Percentiles rank a stretch among this genome's conserved stretches.
Evolutionary conservation across 495 filamentous ascomycete species (phyloP).

Genomic region (Amphirosellinia nigrospora): DNA sequence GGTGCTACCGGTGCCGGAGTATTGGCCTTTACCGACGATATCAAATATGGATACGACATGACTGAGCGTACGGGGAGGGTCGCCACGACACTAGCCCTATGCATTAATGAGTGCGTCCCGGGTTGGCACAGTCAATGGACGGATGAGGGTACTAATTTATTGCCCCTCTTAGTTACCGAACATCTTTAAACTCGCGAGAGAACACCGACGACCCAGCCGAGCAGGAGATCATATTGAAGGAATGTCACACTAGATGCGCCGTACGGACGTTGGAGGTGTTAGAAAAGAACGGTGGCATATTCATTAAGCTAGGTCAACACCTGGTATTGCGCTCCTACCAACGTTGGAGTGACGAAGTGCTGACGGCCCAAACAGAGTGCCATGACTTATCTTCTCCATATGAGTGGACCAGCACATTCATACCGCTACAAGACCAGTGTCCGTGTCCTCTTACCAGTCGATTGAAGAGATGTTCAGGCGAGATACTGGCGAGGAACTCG

Average conservation of each 20-base stretch:
- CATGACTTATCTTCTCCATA: slow-evolving; percentile 91
- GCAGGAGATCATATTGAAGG: slow-evolving; percentile 68
- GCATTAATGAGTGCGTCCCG: slow-evolving; percentile 84
- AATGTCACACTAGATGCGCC: slow-evolving; percentile 93
- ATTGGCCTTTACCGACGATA: slow-evolving; percentile 71
- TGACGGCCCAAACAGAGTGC: slow-evolving; percentile 63
- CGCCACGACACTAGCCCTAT: slow-evolving; percentile 73
- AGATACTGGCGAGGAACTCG: slow-evolving; percentile 82
- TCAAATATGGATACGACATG: slow-evolving; percentile 75
- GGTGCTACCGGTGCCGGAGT: slow-evolving; percentile 62
- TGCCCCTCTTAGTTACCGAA: slow-evolving; percentile 69
- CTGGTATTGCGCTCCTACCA: slow-evolving; percentile 54
- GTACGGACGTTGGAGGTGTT: slow-evolving; percentile 79
- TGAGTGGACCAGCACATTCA: slow-evolving; percentile 96
- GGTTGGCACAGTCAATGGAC: not conserved
- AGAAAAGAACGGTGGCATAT: slow-evolving; percentile 95
- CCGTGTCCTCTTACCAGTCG: slow-evolving; percentile 87
- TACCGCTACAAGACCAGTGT: slow-evolving; percentile 95
- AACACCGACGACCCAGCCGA: slow-evolving; percentile 64
- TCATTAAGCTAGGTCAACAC: slow-evolving; percentile 98
- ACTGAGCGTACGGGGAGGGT: slow-evolving; percentile 80
- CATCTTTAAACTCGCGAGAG: slow-evolving; percentile 73
- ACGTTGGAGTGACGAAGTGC: slow-evolving; percentile 6
- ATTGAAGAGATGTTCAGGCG: slow-evolving; percentile 83
- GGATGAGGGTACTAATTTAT: not conserved